Evolutionary conservation across 129 eudicot species (phyloP), one percentile per base, ranked within the genome.

Genomic region (Escallonia rubra): DNA sequence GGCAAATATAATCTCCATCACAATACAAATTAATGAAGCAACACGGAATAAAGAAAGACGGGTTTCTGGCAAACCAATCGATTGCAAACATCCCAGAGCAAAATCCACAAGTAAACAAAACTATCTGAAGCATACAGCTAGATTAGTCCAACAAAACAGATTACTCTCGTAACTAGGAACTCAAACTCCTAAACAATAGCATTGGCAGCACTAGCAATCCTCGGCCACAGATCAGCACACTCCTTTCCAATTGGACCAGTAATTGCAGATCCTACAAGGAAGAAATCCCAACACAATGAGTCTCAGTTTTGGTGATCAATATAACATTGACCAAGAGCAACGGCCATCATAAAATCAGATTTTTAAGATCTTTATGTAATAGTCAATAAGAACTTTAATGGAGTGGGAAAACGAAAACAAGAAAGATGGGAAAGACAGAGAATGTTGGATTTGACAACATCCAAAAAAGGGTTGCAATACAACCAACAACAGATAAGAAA

Each of bases 221-320:
- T 82, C 0, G 97, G 97, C 97, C 97, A 90, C 14, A 90, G 80
- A 80, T 90, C 97, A 74, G 97, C 95, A 46, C 95, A 90, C 64
- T 90, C 97, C 64, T 90, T 90, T 38, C 91, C 97, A 13, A 90
- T 90, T 38, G 97, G 97, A 57, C 97, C 97, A 12, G 97, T 90
- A 49, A 90, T 90, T 2, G 97, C 97, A 76, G 97, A 90, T 70
- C 97, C 97, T 90, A 34, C 40, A 70, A 14, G 42, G 54, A 65
- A 5, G 11, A 44, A 23, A 78, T 38, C n/a, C 52, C 10, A 23
- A 8, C n/a, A 58, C 43, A 16, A 66, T 4, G 10, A 44, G 10
- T 40, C 7, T 40, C 14, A 45, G 41, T 57, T 11, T 10, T 4
- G 8, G 34, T 23, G 34, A 23, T 23, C 9, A 14, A 41, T 42